A percentile compares a stretch with the other conserved stretches of the same genome.
These are phyloP conservation scores for Cudoniella acicularis DNA, from an alignment of 495 filamentous ascomycete genomes.

Conservation along the genomic window DNA sequence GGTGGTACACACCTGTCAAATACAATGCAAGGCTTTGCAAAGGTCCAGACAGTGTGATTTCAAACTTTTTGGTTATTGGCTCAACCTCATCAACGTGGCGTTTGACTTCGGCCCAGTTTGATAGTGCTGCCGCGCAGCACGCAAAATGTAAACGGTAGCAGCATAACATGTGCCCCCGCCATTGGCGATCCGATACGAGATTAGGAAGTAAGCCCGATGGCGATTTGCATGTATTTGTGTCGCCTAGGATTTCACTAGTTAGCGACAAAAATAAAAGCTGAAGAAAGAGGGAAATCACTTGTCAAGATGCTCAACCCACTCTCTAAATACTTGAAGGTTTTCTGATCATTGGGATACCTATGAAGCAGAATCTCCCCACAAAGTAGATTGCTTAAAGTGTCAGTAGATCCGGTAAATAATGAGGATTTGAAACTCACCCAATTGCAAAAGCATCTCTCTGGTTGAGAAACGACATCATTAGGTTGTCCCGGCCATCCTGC, in stretches of 20 bases:
- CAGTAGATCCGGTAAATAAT: neutral
- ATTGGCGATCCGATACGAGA: constrained; percentile 37
- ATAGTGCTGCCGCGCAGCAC: constrained; percentile 40
- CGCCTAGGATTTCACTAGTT: constrained; percentile 26
- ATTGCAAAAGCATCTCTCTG: constrained; percentile 45
- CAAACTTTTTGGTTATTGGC: constrained; percentile 25
- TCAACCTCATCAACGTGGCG: constrained; percentile 37
- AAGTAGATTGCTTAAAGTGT: constrained; percentile 45
- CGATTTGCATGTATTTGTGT: constrained; percentile 29
- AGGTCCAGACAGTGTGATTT: constrained; percentile 28
- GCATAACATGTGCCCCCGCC: constrained; percentile 40
- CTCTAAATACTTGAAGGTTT: constrained; percentile 61
- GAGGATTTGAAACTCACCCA: constrained; percentile 33
- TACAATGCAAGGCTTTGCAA: constrained; percentile 52
- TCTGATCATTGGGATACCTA: constrained; percentile 62
- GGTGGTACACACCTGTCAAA: constrained; percentile 69
- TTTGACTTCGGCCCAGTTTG: constrained; percentile 43
- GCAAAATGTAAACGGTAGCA: constrained; percentile 46
- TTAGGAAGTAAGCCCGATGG: constrained; percentile 38
- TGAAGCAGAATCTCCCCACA: constrained; percentile 67
- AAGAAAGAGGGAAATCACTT: constrained; percentile 32
- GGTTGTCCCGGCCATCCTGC: constrained; percentile 35
- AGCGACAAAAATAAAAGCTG: neutral
- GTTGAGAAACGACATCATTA: constrained; percentile 47
- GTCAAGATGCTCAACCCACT: constrained; percentile 59